phyloP scores from a whole-genome alignment of 495 filamentous ascomycete genomes.

The Penicillium simplicissimum region DNA sequence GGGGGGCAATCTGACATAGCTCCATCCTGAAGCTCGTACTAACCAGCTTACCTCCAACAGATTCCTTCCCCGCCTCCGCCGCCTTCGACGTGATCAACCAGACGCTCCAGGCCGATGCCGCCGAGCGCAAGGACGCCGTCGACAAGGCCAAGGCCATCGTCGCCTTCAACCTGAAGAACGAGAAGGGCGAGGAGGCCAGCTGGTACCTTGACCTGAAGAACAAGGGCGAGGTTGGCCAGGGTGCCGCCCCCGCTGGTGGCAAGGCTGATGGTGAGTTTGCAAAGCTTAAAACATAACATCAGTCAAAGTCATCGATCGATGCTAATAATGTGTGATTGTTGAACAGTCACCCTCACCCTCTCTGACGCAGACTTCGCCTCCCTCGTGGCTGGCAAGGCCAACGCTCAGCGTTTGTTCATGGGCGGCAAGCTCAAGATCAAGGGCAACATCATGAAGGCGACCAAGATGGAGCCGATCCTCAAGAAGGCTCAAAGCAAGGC shows the following conservation, averaged over 20 bases:
- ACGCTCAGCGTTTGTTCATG: conserved; percentile 96
- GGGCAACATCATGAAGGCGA: conserved; percentile 98
- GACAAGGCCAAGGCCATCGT: conserved; percentile 86
- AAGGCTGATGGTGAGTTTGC: conserved; percentile 87
- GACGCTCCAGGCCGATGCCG: conserved; percentile 66
- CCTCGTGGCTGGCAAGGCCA: conserved; percentile 84
- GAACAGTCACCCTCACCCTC: conserved; percentile 75
- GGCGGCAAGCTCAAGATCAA: conserved; percentile 95
- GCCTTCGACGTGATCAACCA: conserved; percentile 87
- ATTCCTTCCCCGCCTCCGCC: conserved; percentile 83
- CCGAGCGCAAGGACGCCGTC: conserved; percentile 82
- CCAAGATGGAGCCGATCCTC: conserved; percentile 91
- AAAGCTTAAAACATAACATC: no score
- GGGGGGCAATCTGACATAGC: not conserved
- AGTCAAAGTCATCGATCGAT: no score
- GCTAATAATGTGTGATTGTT: not conserved
- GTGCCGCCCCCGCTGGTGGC: conserved; percentile 60
- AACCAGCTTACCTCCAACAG: conserved; percentile 45
- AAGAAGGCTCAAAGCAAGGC: conserved; percentile 86
- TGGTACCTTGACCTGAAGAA: conserved; percentile 97
- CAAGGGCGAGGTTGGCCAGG: conserved; percentile 78
- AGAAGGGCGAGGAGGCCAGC: conserved; percentile 69
- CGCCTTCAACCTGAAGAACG: conserved; percentile 90
- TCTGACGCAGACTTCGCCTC: conserved; percentile 83
- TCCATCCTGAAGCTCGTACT: conserved; percentile 2